Base-by-base conservation (phyloP, 805 yeast genomes). In the Metschnikowia gelsemii region DNA sequence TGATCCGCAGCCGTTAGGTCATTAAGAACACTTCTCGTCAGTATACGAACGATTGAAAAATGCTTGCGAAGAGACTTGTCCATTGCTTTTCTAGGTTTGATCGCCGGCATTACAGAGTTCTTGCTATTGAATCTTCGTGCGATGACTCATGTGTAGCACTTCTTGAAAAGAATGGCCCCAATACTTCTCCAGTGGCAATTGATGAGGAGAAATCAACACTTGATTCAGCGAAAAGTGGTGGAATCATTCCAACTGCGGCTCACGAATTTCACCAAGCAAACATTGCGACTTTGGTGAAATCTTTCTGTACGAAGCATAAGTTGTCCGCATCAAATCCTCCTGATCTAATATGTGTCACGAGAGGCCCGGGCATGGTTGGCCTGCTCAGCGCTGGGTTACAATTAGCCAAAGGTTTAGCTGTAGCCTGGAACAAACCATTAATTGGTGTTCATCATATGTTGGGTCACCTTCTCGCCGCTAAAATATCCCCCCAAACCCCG, bases 361-460 rank as follows among this genome's bases (percentile, higher is more conserved):
- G 96, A 50, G 99, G 99, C 0, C 99, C 99, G 0, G 99, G 99
- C 0, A 88, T 93, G 96, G 77, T 81, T 7, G 96, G 97, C 0
- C 84, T 95, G 0, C 68, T 93, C 11, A 75, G 87, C 8, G 83
- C 87, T 0, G 95, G 97, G 1, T 68, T 85, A 18, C 93, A 86
- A 55, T 63, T 87, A 29, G 96, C 95, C 0, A 84, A 87, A 54
- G 99, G 98, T 0, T 66, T 93, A 9, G 68, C 89, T 1, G 64
- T 84, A 0, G 97, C 90, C 0, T 84, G 88, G 84, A 61, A 75
- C 11, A 75, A 69, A 5, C 97, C 96, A 0, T 55, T 87, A 14
- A 68, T 93, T 2, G 98, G 97, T 0, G 96, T 91, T 0, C 95
- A 93, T 59, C 99, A 93, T 56, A 91, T 93, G 99, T 69, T 91